Base-by-base conservation (phyloP, 2,329 filamentous ascomycete genomes). In the Penicillium hesseltinei region DNA sequence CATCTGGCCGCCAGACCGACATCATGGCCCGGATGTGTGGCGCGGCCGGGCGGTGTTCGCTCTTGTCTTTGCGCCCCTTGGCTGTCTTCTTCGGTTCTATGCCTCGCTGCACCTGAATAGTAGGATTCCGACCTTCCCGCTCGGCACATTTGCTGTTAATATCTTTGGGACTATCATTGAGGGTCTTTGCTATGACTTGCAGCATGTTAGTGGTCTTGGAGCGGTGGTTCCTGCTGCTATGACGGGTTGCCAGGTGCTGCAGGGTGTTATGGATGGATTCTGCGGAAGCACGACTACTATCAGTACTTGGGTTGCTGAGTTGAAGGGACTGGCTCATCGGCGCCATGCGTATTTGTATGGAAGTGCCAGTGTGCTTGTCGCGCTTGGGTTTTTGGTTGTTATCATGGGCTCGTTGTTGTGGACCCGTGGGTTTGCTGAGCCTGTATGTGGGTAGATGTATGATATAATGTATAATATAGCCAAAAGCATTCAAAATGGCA, bases 131-230 rank as follows among this genome's bases (percentile, higher is more conserved):
- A 77, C 81, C 0, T 97, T 97, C 64, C 93, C 93, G 0, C 73
- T 97, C 0, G 93, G 93, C 2, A 97, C 93, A 0, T 96, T 97
- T 66, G 76, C 78, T 0, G 91, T 89, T 29, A 97, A 97, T 68
- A 79, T 95, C 5, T 71, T 88, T 15, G 93, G 92, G 5, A 92
- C 90, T 0, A 82, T 82, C 0, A 74, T 96, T 17, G 73, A 95
- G 49, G 92, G 85, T 15, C 87, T 91, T 81, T 83, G 86, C 31
- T 96, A 84, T 78, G 89, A 95, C 68, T 76, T 96, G 50, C 89
- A 91, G 62, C 91, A 91, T 67, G 78, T 84, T 0, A 57, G 64
- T n/a, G 72, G 78, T 1, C 66, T 72, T 7, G 82, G 81, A 0
- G 82, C 80, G 0, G 62, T 80, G 1, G 62, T 63, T 17, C 51